Percentiles rank a stretch among this genome's conserved stretches.
These are phyloP conservation scores for Geoglossum cookeanum DNA, from an alignment of 2,329 filamentous ascomycete genomes.

Conservation along the genomic window DNA sequence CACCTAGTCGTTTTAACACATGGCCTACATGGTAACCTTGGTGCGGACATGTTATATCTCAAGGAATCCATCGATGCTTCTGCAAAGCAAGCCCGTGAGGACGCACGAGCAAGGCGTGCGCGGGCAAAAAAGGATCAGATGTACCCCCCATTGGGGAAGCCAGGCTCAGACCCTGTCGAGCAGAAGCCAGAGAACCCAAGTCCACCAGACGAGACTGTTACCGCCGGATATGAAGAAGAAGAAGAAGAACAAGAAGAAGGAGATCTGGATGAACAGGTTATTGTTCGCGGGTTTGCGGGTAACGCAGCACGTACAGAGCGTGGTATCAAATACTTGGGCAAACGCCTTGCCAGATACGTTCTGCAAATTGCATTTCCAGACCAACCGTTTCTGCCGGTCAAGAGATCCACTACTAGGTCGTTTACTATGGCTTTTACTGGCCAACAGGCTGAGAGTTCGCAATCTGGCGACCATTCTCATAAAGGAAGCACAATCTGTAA, in stretches of 20 bases:
- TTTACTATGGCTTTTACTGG: conserved; percentile 28
- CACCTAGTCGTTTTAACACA: conserved; percentile 89
- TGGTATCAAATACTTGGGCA: conserved; percentile 93
- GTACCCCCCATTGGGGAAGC: conserved; percentile 1
- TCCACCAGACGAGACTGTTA: background rate
- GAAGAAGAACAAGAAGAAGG: conserved; percentile 35
- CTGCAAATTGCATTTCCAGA: conserved; percentile 83
- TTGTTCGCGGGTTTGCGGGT: conserved; percentile 75
- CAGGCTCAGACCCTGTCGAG: background rate
- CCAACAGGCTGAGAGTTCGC: conserved; percentile 24
- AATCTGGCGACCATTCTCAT: conserved; percentile 33
- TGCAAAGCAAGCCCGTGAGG: conserved; percentile 51
- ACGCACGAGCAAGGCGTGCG: conserved; percentile 42
- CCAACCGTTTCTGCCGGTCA: conserved; percentile 62
- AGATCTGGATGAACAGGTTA: conserved; percentile 59
- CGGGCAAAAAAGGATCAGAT: conserved; percentile 20
- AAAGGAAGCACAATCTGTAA: conserved; percentile 41
- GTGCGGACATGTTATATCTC: conserved; percentile 88
- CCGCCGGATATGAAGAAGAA: conserved; percentile 12
- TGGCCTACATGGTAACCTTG: conserved; percentile 85
- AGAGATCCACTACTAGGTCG: conserved; percentile 31
- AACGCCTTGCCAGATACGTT: conserved; percentile 79
- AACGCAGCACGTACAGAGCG: conserved; percentile 84
- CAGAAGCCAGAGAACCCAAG: background rate
- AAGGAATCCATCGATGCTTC: conserved; percentile 93